Evolutionary conservation across 2,329 filamentous ascomycete genomes (phyloP).

Genomic region (Aspergillus spinulosporus): DNA sequence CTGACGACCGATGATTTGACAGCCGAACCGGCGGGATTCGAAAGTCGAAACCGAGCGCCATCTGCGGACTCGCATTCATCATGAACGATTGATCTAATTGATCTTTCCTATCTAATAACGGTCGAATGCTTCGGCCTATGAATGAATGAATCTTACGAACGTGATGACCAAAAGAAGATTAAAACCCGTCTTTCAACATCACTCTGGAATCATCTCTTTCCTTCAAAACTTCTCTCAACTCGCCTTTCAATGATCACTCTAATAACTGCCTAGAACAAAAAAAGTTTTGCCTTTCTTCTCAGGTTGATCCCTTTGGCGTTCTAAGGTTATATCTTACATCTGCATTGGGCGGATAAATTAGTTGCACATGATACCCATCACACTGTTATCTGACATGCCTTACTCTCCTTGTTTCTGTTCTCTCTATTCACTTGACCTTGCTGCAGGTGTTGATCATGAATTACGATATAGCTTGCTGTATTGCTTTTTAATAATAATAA

Average conservation of each 20-base stretch:
- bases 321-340: constrained; percentile 1
- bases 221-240: neutral
- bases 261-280: neutral
- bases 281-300: constrained; percentile 1
- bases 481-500: constrained; percentile 2
- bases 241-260: neutral
- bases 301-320: constrained; percentile 1
- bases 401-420: neutral
- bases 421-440: neutral
- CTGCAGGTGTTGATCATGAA: neutral
- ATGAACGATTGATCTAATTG: neutral
- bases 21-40: constrained; percentile 17
- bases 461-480: constrained; percentile 8
- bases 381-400: constrained; percentile 9
- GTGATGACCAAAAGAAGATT: constrained; percentile 12
- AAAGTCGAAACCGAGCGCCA: constrained; percentile 17
- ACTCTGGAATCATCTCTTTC: constrained; percentile 1
- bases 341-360: constrained; percentile 18
- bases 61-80: constrained; percentile 18
- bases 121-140: constrained; percentile 6
- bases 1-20: constrained; percentile 37
- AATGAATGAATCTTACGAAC: constrained; percentile 20
- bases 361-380: constrained; percentile 27
- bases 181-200: neutral
- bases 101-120: neutral